Conservation (phyloP, 768 basidiomycete genomes). For the Amyloporia xantha region DNA sequence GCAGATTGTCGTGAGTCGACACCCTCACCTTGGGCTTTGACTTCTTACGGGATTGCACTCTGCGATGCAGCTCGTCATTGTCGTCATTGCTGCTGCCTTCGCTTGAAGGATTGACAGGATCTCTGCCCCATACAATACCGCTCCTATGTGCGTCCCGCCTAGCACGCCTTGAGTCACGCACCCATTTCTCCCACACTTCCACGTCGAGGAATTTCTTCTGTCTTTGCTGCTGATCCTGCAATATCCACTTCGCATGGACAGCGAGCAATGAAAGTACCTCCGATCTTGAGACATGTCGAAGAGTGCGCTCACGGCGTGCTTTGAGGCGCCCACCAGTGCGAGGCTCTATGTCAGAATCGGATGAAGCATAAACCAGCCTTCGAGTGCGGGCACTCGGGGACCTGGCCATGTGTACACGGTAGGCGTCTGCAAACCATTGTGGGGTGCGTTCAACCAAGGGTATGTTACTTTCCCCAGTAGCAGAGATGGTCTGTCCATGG, state of each 20-base stretch:
- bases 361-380: constrained; percentile 27
- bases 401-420: constrained; percentile 27
- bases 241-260: constrained; percentile 52
- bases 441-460: constrained; percentile 35
- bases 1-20: too few relatives aligned
- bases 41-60: neutral
- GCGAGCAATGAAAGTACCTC: constrained; percentile 48
- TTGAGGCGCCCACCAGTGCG: constrained; percentile 22
- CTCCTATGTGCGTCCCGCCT: constrained; percentile 4
- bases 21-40: neutral
- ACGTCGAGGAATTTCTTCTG: constrained; percentile 33
- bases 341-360: constrained; percentile 22
- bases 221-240: constrained; percentile 36
- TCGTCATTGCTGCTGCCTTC: neutral
- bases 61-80: too few relatives aligned
- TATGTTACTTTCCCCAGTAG: constrained; percentile 11
- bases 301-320: constrained; percentile 31
- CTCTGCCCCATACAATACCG: constrained; percentile 9
- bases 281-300: constrained; percentile 42
- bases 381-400: constrained; percentile 23
- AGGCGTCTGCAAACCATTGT: constrained; percentile 42
- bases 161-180: neutral
- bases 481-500: constrained; percentile 20
- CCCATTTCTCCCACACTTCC: constrained; percentile 41
- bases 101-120: neutral